Conservation (phyloP, 139 green algal genomes). For the Chlorella ohadii region DNA sequence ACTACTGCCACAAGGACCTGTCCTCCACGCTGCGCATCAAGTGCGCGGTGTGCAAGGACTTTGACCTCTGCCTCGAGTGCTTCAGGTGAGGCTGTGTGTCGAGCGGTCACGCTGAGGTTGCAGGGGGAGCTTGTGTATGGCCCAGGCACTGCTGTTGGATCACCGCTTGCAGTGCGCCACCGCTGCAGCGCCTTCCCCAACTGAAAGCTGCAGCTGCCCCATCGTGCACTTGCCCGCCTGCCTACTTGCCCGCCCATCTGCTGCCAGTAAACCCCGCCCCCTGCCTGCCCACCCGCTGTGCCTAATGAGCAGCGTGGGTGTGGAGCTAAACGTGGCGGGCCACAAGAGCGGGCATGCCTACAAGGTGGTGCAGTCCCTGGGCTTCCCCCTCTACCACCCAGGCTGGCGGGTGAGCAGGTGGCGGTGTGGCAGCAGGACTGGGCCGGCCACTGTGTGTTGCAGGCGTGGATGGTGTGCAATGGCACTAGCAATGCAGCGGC, state of each 20-base stretch:
- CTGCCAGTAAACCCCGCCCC: too few relatives aligned
- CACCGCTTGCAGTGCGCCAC: too few relatives aligned
- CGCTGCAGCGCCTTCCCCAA: too few relatives aligned
- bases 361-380: slow-evolving; percentile 91
- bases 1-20: slow-evolving; percentile 96
- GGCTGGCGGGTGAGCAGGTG: slow-evolving; percentile 84
- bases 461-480: too few relatives aligned
- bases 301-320: slow-evolving; percentile 8
- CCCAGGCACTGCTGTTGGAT: too few relatives aligned
- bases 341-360: slow-evolving; percentile 88
- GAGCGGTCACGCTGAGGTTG: background rate
- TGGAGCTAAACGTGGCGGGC: slow-evolving; percentile 29
- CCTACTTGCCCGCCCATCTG: background rate
- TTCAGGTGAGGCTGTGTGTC: slow-evolving; percentile 68
- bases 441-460: too few relatives aligned
- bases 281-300: background rate
- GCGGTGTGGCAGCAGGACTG: too few relatives aligned
- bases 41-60: slow-evolving; percentile 90
- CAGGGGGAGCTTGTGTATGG: too few relatives aligned
- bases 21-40: slow-evolving; percentile 88
- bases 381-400: slow-evolving; percentile 90
- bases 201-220: background rate
- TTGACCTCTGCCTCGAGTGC: slow-evolving; percentile 97
- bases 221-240: background rate
- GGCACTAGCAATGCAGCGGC: too few relatives aligned